Base-by-base conservation (phyloP, 306 rosid species). In the Adenanthera pavonina region DNA sequence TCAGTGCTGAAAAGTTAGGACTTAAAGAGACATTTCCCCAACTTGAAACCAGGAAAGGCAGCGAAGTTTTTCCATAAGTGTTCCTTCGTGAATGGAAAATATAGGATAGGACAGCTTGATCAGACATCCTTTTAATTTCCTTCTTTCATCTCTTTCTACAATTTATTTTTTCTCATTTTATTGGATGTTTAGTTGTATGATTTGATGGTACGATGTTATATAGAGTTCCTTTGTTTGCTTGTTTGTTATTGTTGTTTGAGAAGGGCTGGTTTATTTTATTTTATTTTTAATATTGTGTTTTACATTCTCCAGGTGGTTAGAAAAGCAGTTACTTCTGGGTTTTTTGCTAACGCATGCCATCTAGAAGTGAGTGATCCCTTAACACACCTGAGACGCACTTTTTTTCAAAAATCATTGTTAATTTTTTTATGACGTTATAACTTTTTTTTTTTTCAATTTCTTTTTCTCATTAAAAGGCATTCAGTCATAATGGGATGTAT, bases 291-390 rank as follows among this genome's bases (percentile, higher is more conserved):
- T 8, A 2, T n/a, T 57, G 2, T 61, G 8, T 49, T 69, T 38
- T 76, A 47, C 76, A 36, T 81, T 56, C 61, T 72, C 72, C 93
- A 94, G 97, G 86, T 78, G n/a, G 86, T 95, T 72, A 89, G 94
- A 83, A 95, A 90, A 83, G 97, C 97, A 38, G 92, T 95, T 19
- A 90, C 92, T 54, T 87, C 89, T 20, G 99, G 97, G 35, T 90
- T 91, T 88, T 92, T 93, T 15, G 89, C 97, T 41, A 91, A 95
- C 71, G 97, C 94, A 1, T 91, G 97, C 81, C 88, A 66, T 53
- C 85, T 90, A 77, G 97, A 92, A 78, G 97, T 94, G 85, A 85
- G 92, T 80, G 74, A 60, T 68, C 76, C 69, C 74, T 62, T 19
- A 38, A 47, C 61, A 76, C 41, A 16, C 54, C 69, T 43, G 49